phyloP scores from a whole-genome alignment of 495 filamentous ascomycete genomes.

The Annulohypoxylon nitens region DNA sequence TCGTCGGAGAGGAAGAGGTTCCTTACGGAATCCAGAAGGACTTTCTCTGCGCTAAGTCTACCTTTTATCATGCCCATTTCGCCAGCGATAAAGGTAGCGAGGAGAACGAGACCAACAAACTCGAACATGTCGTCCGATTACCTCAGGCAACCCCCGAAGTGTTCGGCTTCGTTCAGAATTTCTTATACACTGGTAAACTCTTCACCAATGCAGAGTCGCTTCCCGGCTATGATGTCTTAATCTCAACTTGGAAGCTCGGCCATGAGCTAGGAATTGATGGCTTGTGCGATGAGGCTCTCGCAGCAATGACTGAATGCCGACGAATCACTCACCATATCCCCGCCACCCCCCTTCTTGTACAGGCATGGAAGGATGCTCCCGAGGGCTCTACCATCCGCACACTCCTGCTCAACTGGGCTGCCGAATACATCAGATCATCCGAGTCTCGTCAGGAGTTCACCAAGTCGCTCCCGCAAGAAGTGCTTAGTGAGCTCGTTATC shows the following conservation, averaged over 20 bases:
- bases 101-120: conserved; percentile 35
- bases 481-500: conserved; percentile 67
- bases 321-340: conserved; percentile 63
- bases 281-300: conserved; percentile 63
- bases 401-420: conserved; percentile 67
- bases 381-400: conserved; percentile 67
- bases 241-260: conserved; percentile 66
- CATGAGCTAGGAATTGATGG: conserved; percentile 64
- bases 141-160: conserved; percentile 59
- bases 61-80: conserved; percentile 61
- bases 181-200: conserved; percentile 63
- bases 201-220: conserved; percentile 54
- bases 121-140: conserved; percentile 63
- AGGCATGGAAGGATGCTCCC: conserved; percentile 68
- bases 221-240: conserved; percentile 63
- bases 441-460: conserved; percentile 64
- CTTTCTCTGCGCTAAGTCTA: conserved; percentile 64
- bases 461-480: conserved; percentile 66
- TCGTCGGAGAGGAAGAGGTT: conserved; percentile 62
- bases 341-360: conserved; percentile 64
- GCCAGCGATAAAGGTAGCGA: conserved; percentile 41
- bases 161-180: conserved; percentile 66
- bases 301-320: conserved; percentile 65
- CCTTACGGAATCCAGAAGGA: conserved; percentile 69
- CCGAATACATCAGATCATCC: conserved; percentile 67